Conservation (phyloP, 2,329 filamentous ascomycete species). For the Trichoderma lentiforme region DNA sequence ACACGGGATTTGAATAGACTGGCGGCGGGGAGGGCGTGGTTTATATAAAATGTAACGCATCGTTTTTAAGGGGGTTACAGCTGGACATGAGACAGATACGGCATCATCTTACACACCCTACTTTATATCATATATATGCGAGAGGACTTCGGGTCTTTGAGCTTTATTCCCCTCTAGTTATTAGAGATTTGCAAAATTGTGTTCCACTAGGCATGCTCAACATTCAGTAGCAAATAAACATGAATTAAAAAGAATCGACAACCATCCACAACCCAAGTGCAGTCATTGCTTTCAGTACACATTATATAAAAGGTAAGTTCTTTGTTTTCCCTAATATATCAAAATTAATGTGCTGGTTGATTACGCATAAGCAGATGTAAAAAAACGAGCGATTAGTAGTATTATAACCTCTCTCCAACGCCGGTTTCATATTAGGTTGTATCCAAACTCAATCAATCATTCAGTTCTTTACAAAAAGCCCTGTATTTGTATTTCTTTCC, state of each 20-base stretch:
- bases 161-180: neutral
- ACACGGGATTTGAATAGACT: slow-evolving; percentile 1
- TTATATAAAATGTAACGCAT: neutral
- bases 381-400: slow-evolving; percentile 25
- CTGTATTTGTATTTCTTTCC: slow-evolving; percentile 10
- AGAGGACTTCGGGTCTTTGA: neutral
- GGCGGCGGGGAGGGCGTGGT: neutral
- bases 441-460: slow-evolving; percentile 22
- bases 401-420: slow-evolving; percentile 26
- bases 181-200: neutral
- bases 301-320: neutral
- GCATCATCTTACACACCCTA: neutral
- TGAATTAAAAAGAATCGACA: neutral
- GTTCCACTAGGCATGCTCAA: neutral
- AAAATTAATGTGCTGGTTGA: neutral
- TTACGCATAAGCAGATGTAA: slow-evolving; percentile 18
- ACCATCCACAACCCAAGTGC: neutral
- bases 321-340: neutral
- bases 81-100: neutral
- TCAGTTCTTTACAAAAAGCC: slow-evolving; percentile 12
- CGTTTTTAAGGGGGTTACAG: neutral
- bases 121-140: neutral
- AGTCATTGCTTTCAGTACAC: neutral
- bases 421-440: slow-evolving; percentile 21
- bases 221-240: neutral